Evolutionary conservation across 108 stramenopile genomes (phyloP), one percentile per base, ranked within the genome.

Genomic region (Discostella stelligeroides): DNA sequence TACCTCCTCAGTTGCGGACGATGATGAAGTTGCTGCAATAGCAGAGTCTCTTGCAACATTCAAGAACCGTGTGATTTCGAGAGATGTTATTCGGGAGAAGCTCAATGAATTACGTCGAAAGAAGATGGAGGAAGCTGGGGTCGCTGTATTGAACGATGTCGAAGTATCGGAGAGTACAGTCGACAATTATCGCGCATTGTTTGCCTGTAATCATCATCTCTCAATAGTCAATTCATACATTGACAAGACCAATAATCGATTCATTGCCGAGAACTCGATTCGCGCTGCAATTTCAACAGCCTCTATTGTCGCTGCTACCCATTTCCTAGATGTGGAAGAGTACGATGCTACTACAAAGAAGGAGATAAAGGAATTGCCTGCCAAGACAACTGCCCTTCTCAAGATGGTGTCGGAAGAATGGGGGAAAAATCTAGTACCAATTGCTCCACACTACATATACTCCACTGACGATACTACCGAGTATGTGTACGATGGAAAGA

Each of bases 181-280:
- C 17, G 20, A 37, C 7, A 67, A 55, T 12, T 55, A 67, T 50
- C n/a, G 7, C 24, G 66, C 48, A 12, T 21, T 53, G 39, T 40
- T 54, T 14, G 66, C 66, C 9, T 38, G 24, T n/a, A 15, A 55
- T 12, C 8, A 34, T 7, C 37, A 57, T 17, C 17, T 56, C 17
- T 20, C 67, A 7, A 57, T 68, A 18, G 18, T 25, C 9, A 2
- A 50, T 7, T 39, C 29, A 21, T 41, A 39, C 23, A 57, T 68
- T 24, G 21, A 38, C 7, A 68, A 68, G 24, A 57, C 67, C 23
- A 68, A 57, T 55, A 68, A 20, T 57, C 67, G 41, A 11, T 28
- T 20, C 38, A 41, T 55, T 23, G 67, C 67, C 57, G 67, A 68
- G 25, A 68, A 68, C 38, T 68, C 67, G 11, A 56, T 68, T 41